Base-by-base conservation (phyloP, 2,329 filamentous ascomycete genomes). In the Monilinia laxa region DNA sequence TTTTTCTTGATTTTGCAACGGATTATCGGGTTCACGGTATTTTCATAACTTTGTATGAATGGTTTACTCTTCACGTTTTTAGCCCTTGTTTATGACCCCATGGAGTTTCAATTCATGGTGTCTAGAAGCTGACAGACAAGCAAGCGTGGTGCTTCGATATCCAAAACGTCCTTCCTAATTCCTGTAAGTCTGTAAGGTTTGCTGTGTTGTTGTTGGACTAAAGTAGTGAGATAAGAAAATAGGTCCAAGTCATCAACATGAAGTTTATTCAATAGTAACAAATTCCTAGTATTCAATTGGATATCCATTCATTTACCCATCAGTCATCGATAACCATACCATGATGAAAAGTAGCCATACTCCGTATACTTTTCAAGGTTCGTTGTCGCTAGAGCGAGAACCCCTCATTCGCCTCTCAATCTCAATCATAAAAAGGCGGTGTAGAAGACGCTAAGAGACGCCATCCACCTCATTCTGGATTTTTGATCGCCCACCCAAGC, bases 361-460 rank as follows among this genome's bases (percentile, higher is more conserved):
- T 49, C 20, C 45, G 20, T 25, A 25, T 23, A 25, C 47, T 38
- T 51, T 62, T n/a, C 58, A 51, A 62, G 58, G 58, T 62, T 62
- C 45, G 45, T 62, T 62, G 58, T 62, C 45, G 28, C 57, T 35
- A 60, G 28, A 38, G 45, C 45, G 45, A 38, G 45, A 62, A 62
- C 58, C 58, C 57, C 57, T 60, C 57, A 60, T 49, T 49, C 57
- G 57, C 42, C 57, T 60, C 42, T 60, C 45, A 38, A 35, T 38
- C 45, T 60, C 58, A 51, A 60, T 20, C 31, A 58, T 53, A 68
- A 67, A 73, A 71, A 53, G 64, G 72, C 72, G 72, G 72, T 74
- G 72, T 68, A 69, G 69, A 67, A 49, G 54, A 70, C 71, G 70
- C 70, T 73, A 73, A 65, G 35, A 60, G 62, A 51, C 56, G 64